Evolutionary conservation across 2,329 filamentous ascomycete genomes (phyloP).

Genomic region (Ophiostoma himal-ulmi): DNA sequence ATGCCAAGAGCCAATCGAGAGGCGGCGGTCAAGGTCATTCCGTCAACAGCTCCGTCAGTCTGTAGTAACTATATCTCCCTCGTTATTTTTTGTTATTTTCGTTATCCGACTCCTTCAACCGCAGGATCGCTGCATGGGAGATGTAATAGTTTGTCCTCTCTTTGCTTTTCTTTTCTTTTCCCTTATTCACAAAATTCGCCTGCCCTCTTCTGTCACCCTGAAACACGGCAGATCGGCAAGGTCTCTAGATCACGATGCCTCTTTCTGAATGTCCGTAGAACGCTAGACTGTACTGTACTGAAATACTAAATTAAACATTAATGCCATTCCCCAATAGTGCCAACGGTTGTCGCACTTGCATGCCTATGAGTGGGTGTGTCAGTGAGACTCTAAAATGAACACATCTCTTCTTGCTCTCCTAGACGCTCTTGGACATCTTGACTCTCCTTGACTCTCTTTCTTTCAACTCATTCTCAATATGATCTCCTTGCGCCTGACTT

Average conservation of each 20-base stretch:
- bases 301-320: not conserved
- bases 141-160: not conserved
- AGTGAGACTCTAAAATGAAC: not conserved
- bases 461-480: not conserved
- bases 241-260: constrained; percentile 9
- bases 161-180: not conserved
- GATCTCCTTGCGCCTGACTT: not conserved
- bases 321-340: not conserved
- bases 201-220: constrained; percentile 13
- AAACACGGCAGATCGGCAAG: constrained; percentile 24
- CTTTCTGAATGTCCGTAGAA: not conserved
- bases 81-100: not conserved
- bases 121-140: constrained; percentile 6
- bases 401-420: not conserved
- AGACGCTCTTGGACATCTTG: not conserved
- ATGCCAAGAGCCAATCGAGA: not conserved
- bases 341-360: constrained; percentile 10
- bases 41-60: not conserved
- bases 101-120: not conserved
- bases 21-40: not conserved
- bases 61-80: not conserved
- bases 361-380: not conserved
- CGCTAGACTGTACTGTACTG: not conserved
- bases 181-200: not conserved
- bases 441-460: not conserved